phyloP scores from a whole-genome alignment of 2,329 filamentous ascomycete species.

The Pseudogymnoascus sp. region DNA sequence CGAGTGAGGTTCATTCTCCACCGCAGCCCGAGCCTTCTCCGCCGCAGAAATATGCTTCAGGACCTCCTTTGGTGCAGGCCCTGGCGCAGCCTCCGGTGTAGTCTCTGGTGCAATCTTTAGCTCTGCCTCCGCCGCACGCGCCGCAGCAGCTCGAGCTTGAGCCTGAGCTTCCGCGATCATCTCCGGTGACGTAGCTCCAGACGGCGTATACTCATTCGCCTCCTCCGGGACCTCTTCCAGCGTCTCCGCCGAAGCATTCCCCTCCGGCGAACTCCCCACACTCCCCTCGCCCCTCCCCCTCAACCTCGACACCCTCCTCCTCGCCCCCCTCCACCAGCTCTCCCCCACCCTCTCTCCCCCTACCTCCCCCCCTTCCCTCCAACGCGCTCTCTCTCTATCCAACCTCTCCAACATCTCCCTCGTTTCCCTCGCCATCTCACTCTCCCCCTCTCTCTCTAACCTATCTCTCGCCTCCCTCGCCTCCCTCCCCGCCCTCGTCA shows the following conservation, averaged over 20 bases:
- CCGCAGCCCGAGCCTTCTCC: not conserved
- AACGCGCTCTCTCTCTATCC: too few species aligned
- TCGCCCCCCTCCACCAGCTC: not conserved
- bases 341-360: not conserved
- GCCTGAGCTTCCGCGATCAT: not conserved
- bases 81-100: not conserved
- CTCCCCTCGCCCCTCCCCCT: not conserved
- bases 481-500: too few species aligned
- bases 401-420: too few species aligned
- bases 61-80: not conserved
- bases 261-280: not conserved
- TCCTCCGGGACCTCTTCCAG: not conserved
- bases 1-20: constrained; percentile 1
- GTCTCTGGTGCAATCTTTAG: not conserved
- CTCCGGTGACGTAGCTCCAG: not conserved
- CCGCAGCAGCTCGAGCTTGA: not conserved
- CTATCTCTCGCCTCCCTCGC: not conserved
- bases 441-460: not conserved
- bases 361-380: too few species aligned
- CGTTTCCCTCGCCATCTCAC: not conserved
- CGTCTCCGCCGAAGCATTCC: not conserved
- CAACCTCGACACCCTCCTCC: not conserved
- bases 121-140: not conserved
- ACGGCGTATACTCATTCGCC: not conserved
- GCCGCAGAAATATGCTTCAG: not conserved